Conservation (phyloP, 31 red algal genomes). For the Odonthalia washingtoniensis region DNA sequence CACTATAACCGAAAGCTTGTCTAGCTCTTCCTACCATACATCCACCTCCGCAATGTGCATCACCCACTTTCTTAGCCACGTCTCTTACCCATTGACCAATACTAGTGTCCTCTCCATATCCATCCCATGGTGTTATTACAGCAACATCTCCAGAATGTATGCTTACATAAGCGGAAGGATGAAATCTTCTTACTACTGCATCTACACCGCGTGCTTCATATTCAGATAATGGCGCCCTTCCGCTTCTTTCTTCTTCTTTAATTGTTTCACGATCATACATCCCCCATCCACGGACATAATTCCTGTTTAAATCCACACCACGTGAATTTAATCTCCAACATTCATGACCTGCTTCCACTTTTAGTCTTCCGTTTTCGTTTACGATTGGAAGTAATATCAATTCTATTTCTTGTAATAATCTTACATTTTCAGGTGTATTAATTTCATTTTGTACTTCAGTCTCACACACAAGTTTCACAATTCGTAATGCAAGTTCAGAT, state of each 20-base stretch:
- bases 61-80: slow-evolving; percentile 16
- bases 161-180: slow-evolving; percentile 59
- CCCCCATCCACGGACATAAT: slow-evolving; percentile 70
- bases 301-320: slow-evolving; percentile 75
- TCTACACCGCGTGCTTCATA: slow-evolving; percentile 58
- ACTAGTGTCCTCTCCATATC: slow-evolving; percentile 1
- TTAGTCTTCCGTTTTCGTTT: slow-evolving; percentile 21
- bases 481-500: slow-evolving; percentile 61
- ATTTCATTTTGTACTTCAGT: neutral
- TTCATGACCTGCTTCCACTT: slow-evolving; percentile 47
- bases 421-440: neutral
- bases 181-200: slow-evolving; percentile 38
- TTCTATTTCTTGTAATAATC: slow-evolving; percentile 24
- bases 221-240: slow-evolving; percentile 55
- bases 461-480: slow-evolving; percentile 46
- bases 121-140: slow-evolving; percentile 69
- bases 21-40: slow-evolving; percentile 54
- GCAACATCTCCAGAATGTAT: slow-evolving; percentile 73
- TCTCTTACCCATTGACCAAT: neutral
- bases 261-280: slow-evolving; percentile 19
- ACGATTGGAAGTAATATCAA: slow-evolving; percentile 62
- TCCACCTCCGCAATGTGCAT: slow-evolving; percentile 44
- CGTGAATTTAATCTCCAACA: slow-evolving; percentile 58
- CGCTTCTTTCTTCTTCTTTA: slow-evolving; percentile 58
- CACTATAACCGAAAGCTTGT: slow-evolving; percentile 66